Conservation (phyloP, 345 rosid genomes). For the Gossypium australe region DNA sequence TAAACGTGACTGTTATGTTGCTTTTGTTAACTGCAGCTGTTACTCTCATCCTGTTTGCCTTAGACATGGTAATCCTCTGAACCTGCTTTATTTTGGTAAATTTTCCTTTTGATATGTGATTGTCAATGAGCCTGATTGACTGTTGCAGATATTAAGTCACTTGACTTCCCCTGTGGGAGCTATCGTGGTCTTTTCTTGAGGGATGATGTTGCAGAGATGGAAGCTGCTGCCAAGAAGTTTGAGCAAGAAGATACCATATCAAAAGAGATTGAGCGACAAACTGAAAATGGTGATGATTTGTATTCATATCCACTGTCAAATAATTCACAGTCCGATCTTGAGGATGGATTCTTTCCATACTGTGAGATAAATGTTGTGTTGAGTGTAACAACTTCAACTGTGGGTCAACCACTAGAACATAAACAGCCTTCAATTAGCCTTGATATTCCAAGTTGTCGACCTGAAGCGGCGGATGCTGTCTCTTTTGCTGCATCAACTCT, state of each 20-base stretch:
- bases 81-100: background rate
- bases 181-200: conserved; percentile 62
- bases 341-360: conserved; percentile 52
- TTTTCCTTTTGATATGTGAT: background rate
- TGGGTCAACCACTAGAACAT: conserved; percentile 15
- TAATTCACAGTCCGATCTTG: conserved; percentile 25
- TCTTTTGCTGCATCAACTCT: conserved; percentile 43
- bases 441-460: conserved; percentile 14
- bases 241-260: conserved; percentile 53
- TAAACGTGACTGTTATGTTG: conserved; percentile 85
- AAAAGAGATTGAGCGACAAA: conserved; percentile 33
- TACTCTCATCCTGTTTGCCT: conserved; percentile 64
- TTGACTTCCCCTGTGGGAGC: conserved; percentile 70
- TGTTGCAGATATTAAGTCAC: conserved; percentile 54
- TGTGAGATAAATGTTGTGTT: background rate
- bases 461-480: conserved; percentile 23
- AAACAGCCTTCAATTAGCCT: conserved; percentile 11
- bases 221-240: conserved; percentile 76
- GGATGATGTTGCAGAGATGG: conserved; percentile 61
- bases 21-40: conserved; percentile 68
- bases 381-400: background rate
- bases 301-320: conserved; percentile 44
- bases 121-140: conserved; percentile 12
- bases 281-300: conserved; percentile 41
- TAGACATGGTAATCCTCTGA: conserved; percentile 57